Evolutionary conservation across 805 yeast species (phyloP).

Genomic region (Metschnikowia drakensbergensis): DNA sequence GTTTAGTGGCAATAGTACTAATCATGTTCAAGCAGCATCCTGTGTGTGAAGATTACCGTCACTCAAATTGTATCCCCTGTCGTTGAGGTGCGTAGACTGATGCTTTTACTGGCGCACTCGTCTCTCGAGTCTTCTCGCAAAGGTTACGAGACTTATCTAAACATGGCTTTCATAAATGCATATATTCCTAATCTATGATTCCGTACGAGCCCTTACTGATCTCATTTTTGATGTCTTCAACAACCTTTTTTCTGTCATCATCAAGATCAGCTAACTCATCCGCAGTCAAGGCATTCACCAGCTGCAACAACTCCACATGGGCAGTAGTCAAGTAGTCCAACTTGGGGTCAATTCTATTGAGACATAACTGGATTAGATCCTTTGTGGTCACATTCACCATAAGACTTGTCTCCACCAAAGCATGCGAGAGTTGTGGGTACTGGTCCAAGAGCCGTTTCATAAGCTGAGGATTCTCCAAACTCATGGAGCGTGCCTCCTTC

Average conservation of each 20-base stretch:
- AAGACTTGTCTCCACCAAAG: constrained; percentile 67
- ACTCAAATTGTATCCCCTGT: too few species aligned
- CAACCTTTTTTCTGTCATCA: constrained; percentile 18
- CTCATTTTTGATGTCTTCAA: constrained; percentile 18
- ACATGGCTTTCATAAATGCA: not conserved
- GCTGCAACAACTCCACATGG: constrained; percentile 31
- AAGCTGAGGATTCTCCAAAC: constrained; percentile 47
- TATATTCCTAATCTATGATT: constrained; percentile 13
- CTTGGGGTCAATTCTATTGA: constrained; percentile 30
- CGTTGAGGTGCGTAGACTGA: too few species aligned
- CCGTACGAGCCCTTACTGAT: constrained; percentile 24
- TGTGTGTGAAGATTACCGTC: too few species aligned
- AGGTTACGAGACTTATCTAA: not conserved
- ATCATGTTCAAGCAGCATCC: too few species aligned
- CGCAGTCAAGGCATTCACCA: constrained; percentile 27
- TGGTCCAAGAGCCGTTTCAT: constrained; percentile 58
- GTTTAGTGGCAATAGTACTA: too few species aligned
- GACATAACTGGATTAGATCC: constrained; percentile 35
- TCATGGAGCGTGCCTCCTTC: constrained; percentile 26
- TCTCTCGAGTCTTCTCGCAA: not conserved
- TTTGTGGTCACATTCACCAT: constrained; percentile 32
- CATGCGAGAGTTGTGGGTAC: constrained; percentile 80
- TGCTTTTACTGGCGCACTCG: too few species aligned
- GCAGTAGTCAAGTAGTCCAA: constrained; percentile 29
- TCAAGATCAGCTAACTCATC: constrained; percentile 29